Conservation (phyloP, 1,139 yeast genomes). For the Yamadazyma mexicana region DNA sequence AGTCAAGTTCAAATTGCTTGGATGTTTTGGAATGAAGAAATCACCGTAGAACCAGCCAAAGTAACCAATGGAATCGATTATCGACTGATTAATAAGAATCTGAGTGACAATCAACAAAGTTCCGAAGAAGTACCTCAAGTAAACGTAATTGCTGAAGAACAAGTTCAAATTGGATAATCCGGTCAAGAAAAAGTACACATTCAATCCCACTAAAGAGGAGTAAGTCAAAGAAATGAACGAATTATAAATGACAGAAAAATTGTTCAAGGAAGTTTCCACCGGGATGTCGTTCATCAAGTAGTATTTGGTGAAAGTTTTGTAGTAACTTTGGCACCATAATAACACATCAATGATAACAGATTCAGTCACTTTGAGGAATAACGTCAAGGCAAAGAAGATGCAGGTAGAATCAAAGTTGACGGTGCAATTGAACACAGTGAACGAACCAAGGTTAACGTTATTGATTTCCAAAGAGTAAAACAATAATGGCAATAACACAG, state of each 20-base stretch:
- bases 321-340: conserved; percentile 60
- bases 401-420: conserved; percentile 6
- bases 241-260: conserved; percentile 77
- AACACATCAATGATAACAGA: conserved; percentile 53
- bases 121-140: conserved; percentile 63
- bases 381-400: conserved; percentile 42
- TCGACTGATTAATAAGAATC: conserved; percentile 70
- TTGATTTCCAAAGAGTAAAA: conserved; percentile 23
- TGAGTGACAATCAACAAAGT: conserved; percentile 57
- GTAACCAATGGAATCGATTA: conserved; percentile 73
- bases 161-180: conserved; percentile 17
- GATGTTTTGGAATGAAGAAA: conserved; percentile 62
- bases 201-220: conserved; percentile 45
- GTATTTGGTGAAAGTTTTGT: conserved; percentile 65
- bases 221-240: conserved; percentile 46
- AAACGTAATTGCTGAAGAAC: conserved; percentile 40
- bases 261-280: conserved; percentile 67
- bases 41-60: conserved; percentile 93
- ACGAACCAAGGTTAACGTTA: conserved; percentile 18
- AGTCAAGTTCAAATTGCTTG: conserved; percentile 46
- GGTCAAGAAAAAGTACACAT: conserved; percentile 29
- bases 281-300: conserved; percentile 69
- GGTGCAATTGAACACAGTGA: conserved; percentile 3
- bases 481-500: conserved; percentile 46
- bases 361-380: conserved; percentile 53